These are phyloP conservation scores for Zizania palustris DNA, from an alignment of 202 grass and related monocot species.

Conservation along the genomic window DNA sequence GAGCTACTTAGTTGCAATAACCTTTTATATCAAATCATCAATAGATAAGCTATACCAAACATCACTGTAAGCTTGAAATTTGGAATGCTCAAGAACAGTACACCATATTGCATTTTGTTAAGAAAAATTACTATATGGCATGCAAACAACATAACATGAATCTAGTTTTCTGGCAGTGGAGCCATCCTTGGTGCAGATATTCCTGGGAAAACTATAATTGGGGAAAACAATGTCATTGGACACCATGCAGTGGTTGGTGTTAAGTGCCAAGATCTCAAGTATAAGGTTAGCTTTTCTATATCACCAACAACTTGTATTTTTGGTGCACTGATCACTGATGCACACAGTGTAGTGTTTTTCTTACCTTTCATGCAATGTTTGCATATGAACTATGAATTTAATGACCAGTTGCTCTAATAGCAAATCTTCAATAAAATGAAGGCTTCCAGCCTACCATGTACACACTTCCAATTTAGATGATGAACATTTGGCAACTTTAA, in stretches of 20 bases:
- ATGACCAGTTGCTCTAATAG: conserved; percentile 1
- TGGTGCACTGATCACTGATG: not conserved
- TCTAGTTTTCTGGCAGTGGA: conserved; percentile 72
- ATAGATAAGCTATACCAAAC: not conserved
- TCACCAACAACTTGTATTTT: not conserved
- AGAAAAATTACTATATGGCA: conserved; percentile 11
- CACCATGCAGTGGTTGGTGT: conserved; percentile 75
- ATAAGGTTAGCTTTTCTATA: conserved; percentile 63
- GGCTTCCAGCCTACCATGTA: not conserved
- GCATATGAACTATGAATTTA: not conserved
- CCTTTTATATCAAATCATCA: not conserved
- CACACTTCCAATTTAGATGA: conserved; percentile 1
- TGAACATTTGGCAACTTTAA: conserved; percentile 11
- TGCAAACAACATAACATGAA: conserved; percentile 31
- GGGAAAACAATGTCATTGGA: conserved; percentile 77
- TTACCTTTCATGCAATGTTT: conserved; percentile 13
- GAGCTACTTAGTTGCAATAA: conserved; percentile 13
- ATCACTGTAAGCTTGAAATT: not conserved
- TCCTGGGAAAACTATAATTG: conserved; percentile 72
- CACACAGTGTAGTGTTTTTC: not conserved
- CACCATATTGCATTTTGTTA: not conserved
- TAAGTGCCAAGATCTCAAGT: conserved; percentile 97
- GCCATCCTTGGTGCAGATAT: conserved; percentile 89
- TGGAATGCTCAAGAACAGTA: not conserved
- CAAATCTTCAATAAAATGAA: not conserved